These are phyloP conservation scores for Ophiostoma piceae DNA, from an alignment of 2,329 filamentous ascomycete species.

Conservation along the genomic window DNA sequence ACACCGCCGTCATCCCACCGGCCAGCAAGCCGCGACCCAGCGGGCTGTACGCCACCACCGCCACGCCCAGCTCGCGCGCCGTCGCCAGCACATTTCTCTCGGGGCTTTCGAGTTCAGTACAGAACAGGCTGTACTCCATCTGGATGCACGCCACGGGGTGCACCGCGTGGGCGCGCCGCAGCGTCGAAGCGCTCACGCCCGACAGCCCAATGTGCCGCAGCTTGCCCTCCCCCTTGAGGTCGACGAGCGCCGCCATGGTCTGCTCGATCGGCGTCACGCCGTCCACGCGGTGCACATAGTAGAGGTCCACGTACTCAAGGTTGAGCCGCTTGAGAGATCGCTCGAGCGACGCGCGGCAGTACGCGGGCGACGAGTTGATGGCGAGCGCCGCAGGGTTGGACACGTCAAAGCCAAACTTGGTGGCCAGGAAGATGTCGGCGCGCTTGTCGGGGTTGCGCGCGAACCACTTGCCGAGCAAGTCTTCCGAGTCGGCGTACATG, in stretches of 20 bases:
- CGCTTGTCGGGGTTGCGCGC: conserved; percentile 41
- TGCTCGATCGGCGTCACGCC: conserved; percentile 42
- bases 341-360: conserved; percentile 27
- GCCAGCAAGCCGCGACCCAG: conserved; percentile 50
- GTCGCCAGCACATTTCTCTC: conserved; percentile 44
- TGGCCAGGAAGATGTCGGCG: conserved; percentile 45
- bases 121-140: conserved; percentile 40
- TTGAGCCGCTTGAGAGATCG: conserved; percentile 44
- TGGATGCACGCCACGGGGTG: conserved; percentile 48
- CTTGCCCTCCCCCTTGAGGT: conserved; percentile 48
- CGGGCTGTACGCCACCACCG: conserved; percentile 54
- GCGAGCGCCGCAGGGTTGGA: conserved; percentile 31
- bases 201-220: conserved; percentile 53
- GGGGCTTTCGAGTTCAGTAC: conserved; percentile 50
- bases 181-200: conserved; percentile 45
- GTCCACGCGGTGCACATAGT: conserved; percentile 49
- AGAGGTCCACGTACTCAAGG: conserved; percentile 50
- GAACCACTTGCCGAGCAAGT: conserved; percentile 48
- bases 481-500: conserved; percentile 45
- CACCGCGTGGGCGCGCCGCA: conserved; percentile 48
- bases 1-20: too few species aligned
- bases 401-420: conserved; percentile 29
- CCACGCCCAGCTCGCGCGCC: conserved; percentile 53
- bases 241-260: conserved; percentile 44
- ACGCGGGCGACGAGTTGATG: not conserved